Evolutionary conservation across 257 asterid species (phyloP), one percentile per base, ranked within the genome.

Genomic region (Lycium barbarum): DNA sequence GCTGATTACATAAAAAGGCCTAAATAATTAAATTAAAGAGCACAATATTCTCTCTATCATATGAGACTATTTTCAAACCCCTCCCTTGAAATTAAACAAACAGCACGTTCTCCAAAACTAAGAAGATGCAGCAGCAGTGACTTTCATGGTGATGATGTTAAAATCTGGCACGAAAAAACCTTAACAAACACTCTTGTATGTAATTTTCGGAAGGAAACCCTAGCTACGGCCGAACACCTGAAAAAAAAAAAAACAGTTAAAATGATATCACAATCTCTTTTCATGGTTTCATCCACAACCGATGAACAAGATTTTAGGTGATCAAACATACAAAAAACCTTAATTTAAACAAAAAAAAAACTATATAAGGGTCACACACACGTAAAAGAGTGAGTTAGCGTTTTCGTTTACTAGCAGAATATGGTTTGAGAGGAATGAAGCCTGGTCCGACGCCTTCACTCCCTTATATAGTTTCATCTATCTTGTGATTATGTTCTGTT

Each of bases 371-470:
- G 13, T n/a, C 6, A 8, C 9, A 8, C 2, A 62, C 7, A 62
- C 5, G 36, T 62, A 36, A 20, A 20, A 5, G 9, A 4, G 1
- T 40, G 33, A 26, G 33, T 47, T 26, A 58, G 45, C 49, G 3
- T 18, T 80, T 2, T 57, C 15, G 17, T 83, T 1, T 83, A 49
- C 18, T 0, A n/a, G 49, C 20, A 9, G 68, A 66, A 79, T 70
- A 83, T 84, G 86, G 58, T 71, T 88, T 86, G 85, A 82, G 88
- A 86, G 91, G 91, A 86, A 86, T 88, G 85, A 83, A 83, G 85
- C 85, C 85, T 82, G 85, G 85, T 82, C 85, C 85, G 85, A 82
- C 85, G 10, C 85, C 49, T 82, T 66, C 59, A 82, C 85, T 65
- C 78, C 3, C 13, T 45, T 74, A 17, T n/a, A 40, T 51, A 51